A percentile compares a stretch with the other conserved stretches of the same genome.
Evolutionary conservation across 1,284 basidiomycete genomes (phyloP).

Genomic region (Ceratobasidium sp.): DNA sequence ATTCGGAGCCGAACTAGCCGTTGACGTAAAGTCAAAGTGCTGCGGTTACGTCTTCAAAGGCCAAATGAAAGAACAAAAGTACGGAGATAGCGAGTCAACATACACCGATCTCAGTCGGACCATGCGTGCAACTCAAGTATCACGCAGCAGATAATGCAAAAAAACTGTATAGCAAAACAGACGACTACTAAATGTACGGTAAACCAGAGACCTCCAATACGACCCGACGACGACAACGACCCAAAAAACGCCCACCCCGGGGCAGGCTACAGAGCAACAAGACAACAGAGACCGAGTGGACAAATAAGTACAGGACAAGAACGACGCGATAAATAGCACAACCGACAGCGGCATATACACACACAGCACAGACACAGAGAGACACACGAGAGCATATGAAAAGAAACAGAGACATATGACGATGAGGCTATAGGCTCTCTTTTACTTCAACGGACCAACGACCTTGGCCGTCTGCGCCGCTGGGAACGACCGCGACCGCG

Average conservation of each 20-base stretch:
- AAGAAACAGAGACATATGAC: too few relatives aligned
- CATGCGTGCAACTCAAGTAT: neutral
- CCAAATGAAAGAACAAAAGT: too few relatives aligned
- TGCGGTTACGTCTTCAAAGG: too few relatives aligned
- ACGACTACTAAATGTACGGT: conserved; percentile 20
- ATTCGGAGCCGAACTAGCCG: too few relatives aligned
- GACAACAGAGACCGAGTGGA: neutral
- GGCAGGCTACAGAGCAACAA: conserved; percentile 5
- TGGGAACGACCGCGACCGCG: conserved; percentile 20
- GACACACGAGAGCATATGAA: neutral
- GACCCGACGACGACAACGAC: neutral
- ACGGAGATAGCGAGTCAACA: too few relatives aligned
- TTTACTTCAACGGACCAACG: conserved; percentile 34
- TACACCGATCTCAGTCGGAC: too few relatives aligned
- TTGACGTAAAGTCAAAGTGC: too few relatives aligned
- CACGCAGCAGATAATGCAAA: neutral
- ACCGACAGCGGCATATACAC: neutral
- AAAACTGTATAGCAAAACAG: conserved; percentile 19
- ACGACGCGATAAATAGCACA: neutral
- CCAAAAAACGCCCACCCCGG: conserved; percentile 1
- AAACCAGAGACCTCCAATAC: neutral
- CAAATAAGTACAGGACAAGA: neutral
- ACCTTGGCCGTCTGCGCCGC: conserved; percentile 14
- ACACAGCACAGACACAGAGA: neutral
- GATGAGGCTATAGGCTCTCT: conserved; percentile 21